phyloP scores from a whole-genome alignment of 768 basidiomycete species.

The Podaxis rugospora region DNA sequence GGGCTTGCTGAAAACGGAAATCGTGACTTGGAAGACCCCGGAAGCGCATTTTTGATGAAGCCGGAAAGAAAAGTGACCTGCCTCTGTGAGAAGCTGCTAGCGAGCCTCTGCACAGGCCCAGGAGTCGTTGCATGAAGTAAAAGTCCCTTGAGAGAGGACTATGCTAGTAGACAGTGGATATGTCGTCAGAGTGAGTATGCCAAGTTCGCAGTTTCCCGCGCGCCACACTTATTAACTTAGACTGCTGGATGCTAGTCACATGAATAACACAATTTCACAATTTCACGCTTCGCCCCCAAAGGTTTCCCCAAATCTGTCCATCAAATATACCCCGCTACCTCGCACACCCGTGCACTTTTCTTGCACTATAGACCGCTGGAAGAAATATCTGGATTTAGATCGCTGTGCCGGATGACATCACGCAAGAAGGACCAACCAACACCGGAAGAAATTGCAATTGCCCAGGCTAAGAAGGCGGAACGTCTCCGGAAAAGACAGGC shows the following conservation, averaged over 20 bases:
- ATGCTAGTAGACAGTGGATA: no score
- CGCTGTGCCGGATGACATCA: not conserved
- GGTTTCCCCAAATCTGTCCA: not conserved
- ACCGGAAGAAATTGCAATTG: constrained; percentile 2
- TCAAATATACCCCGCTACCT: not conserved
- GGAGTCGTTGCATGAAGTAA: constrained; percentile 32
- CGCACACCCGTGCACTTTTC: not conserved
- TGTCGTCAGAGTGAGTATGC: not conserved
- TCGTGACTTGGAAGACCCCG: constrained; percentile 16
- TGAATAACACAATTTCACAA: not conserved
- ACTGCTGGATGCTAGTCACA: not conserved
- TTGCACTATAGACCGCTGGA: not conserved
- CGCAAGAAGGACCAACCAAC: not conserved
- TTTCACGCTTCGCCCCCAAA: not conserved
- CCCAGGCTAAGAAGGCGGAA: constrained; percentile 28
- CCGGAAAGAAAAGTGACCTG: constrained; percentile 12
- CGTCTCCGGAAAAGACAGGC: constrained; percentile 16
- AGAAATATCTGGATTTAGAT: not conserved
- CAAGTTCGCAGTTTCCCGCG: not conserved
- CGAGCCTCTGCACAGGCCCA: constrained; percentile 20
- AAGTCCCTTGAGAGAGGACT: not conserved
- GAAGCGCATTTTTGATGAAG: constrained; percentile 12
- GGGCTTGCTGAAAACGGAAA: constrained; percentile 27
- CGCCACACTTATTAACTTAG: not conserved
- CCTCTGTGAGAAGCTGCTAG: constrained; percentile 15